A percentile compares a stretch with the other conserved stretches of the same genome.
Evolutionary conservation across 306 rosid genomes (phyloP).

Genomic region (Casuarina equisetifolia): DNA sequence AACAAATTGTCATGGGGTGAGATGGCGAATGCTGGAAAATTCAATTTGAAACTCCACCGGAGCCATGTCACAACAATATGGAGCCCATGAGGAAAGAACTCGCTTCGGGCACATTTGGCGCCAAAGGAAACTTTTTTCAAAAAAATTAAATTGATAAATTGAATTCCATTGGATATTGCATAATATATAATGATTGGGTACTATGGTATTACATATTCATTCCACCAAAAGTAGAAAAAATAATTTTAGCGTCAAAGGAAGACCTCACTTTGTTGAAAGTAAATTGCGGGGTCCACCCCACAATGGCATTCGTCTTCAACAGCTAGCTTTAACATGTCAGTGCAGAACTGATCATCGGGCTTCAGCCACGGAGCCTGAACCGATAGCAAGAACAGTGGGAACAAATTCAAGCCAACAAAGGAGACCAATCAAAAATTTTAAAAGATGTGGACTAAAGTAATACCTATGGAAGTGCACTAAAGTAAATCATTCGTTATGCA

Average conservation of each 20-base stretch:
- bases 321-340: slow-evolving; percentile 86
- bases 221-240: slow-evolving; percentile 8
- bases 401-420: slow-evolving; percentile 24
- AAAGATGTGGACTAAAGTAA: background rate
- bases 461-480: background rate
- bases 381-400: slow-evolving; percentile 23
- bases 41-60: slow-evolving; percentile 34
- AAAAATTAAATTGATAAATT: background rate
- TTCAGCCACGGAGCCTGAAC: slow-evolving; percentile 83
- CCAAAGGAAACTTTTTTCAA: slow-evolving; percentile 79
- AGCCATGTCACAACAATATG: slow-evolving; percentile 51
- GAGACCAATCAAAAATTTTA: slow-evolving; percentile 3
- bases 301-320: slow-evolving; percentile 67
- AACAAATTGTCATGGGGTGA: slow-evolving; percentile 78
- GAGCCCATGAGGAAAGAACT: slow-evolving; percentile 79
- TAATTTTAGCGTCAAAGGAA: slow-evolving; percentile 20
- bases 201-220: slow-evolving; percentile 10
- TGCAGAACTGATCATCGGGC: slow-evolving; percentile 89
- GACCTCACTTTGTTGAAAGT: slow-evolving; percentile 33
- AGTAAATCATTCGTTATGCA: slow-evolving; percentile 37
- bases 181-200: background rate
- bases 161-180: no score
- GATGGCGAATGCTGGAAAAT: slow-evolving; percentile 77
- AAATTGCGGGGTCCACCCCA: slow-evolving; percentile 39
- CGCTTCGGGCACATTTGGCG: slow-evolving; percentile 82